Evolutionary conservation across 2,329 filamentous ascomycete species (phyloP).

Genomic region (Chrysoporthe puriensis): DNA sequence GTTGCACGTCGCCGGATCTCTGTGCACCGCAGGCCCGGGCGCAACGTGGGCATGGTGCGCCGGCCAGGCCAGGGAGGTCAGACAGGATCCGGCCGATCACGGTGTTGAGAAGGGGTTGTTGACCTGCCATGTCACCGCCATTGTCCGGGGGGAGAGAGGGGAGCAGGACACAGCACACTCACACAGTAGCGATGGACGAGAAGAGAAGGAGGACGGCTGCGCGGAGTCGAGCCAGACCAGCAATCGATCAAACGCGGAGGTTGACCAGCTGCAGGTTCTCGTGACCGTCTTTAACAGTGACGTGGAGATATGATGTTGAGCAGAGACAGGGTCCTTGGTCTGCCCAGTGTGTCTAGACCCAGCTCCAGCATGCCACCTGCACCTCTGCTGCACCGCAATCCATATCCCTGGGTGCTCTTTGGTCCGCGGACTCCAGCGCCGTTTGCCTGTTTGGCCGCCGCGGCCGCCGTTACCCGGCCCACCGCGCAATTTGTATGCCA

Average conservation of each 20-base stretch:
- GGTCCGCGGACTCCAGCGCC: constrained; percentile 20
- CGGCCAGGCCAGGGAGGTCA: constrained; percentile 8
- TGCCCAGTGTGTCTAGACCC: constrained; percentile 13
- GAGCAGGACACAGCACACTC: constrained; percentile 14
- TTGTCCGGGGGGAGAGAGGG: not conserved
- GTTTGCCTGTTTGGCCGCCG: constrained; percentile 18
- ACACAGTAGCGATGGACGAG: constrained; percentile 29
- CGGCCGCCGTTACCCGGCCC: constrained; percentile 12
- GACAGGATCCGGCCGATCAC: not conserved
- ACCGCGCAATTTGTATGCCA: not conserved
- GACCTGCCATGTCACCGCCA: constrained; percentile 4
- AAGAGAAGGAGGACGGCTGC: constrained; percentile 19
- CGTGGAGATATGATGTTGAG: constrained; percentile 14
- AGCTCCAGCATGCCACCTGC: constrained; percentile 9
- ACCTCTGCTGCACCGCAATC: constrained; percentile 15
- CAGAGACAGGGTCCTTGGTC: constrained; percentile 5
- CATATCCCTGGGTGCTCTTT: constrained; percentile 20
- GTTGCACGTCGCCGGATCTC: constrained; percentile 5
- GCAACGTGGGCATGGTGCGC: not conserved
- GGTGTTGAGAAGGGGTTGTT: not conserved
- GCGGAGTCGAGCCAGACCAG: not conserved
- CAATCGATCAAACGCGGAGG: not conserved
- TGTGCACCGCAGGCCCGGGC: not conserved
- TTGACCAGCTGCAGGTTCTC: not conserved
- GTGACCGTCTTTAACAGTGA: constrained; percentile 13